A percentile compares a stretch with the other conserved stretches of the same genome.
Conservation (phyloP, 2,329 filamentous ascomycete species). For the Diaporthe eres region DNA sequence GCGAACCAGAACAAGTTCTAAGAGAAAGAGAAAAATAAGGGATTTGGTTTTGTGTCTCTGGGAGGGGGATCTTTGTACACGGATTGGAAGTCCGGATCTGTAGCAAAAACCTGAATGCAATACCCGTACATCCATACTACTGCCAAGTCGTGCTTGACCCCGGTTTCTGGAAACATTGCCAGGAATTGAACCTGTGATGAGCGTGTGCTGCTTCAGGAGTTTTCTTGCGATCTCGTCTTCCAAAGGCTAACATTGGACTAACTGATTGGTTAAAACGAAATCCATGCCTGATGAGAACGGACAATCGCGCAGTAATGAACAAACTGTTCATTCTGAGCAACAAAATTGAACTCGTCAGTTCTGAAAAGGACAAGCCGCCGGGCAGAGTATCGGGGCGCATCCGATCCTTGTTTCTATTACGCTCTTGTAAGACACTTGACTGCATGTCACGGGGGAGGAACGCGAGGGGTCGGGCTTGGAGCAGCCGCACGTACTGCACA, state of each 20-base stretch:
- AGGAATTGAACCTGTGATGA: background rate
- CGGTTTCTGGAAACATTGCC: background rate
- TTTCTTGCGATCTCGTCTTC: no score
- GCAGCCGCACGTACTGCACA: background rate
- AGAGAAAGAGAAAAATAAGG: background rate
- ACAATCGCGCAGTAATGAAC: background rate
- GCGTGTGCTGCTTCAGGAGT: background rate
- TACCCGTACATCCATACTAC: background rate
- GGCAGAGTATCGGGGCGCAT: background rate
- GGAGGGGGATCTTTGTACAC: background rate
- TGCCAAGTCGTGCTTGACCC: background rate
- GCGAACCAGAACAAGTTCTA: constrained; percentile 38
- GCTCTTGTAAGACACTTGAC: constrained; percentile 23
- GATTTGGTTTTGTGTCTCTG: background rate
- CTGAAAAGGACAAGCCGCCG: background rate
- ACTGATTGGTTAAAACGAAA: background rate
- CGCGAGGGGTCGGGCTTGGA: constrained; percentile 8
- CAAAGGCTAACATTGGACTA: background rate
- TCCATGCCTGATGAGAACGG: no score
- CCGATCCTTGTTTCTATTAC: constrained; percentile 27
- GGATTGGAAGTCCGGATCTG: background rate
- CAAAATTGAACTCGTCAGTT: background rate
- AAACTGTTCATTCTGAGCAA: background rate
- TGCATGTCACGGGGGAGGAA: background rate
- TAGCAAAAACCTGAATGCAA: constrained; percentile 2